These are phyloP conservation scores for Magnaporthiopsis incrustans DNA, from an alignment of 2,329 filamentous ascomycete genomes.

Conservation along the genomic window DNA sequence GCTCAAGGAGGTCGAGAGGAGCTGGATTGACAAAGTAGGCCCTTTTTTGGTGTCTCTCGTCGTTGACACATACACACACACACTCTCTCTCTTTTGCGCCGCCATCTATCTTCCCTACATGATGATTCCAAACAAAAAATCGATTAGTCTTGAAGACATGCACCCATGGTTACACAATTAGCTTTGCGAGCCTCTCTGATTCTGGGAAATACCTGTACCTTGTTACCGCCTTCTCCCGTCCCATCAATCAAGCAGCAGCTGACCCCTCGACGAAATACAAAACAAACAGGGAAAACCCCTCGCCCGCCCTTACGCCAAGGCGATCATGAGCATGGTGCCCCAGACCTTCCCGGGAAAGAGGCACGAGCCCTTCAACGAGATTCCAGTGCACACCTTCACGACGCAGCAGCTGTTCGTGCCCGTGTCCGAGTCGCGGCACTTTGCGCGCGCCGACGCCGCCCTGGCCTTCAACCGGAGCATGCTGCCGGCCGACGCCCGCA, in stretches of 20 bases:
- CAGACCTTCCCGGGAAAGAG: conserved; percentile 43
- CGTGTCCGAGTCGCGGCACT: conserved; percentile 53
- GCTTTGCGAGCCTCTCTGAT: conserved; percentile 71
- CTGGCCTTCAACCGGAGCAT: conserved; percentile 54
- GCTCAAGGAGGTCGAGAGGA: conserved; percentile 77
- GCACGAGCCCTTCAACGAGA: conserved; percentile 58
- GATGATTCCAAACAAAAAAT: conserved; percentile 60
- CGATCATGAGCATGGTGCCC: conserved; percentile 74
- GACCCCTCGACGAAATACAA: conserved; percentile 4
- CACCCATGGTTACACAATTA: conserved; percentile 75
- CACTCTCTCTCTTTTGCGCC: no score
- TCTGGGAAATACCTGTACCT: background rate
- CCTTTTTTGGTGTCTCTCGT: background rate
- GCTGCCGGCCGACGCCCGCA: conserved; percentile 51
- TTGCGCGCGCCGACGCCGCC: conserved; percentile 58
- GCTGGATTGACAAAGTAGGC: conserved; percentile 68
- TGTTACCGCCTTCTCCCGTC: background rate
- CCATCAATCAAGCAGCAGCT: background rate
- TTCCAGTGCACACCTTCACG: conserved; percentile 53
- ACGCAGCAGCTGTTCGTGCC: conserved; percentile 59
- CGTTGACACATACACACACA: no score
- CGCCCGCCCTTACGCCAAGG: conserved; percentile 67
- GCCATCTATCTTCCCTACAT: conserved; percentile 23
- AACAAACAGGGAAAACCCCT: conserved; percentile 61
- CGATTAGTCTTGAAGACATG: conserved; percentile 99